Conservation (phyloP, 306 rosid genomes). For the Corylus heterophylla region DNA sequence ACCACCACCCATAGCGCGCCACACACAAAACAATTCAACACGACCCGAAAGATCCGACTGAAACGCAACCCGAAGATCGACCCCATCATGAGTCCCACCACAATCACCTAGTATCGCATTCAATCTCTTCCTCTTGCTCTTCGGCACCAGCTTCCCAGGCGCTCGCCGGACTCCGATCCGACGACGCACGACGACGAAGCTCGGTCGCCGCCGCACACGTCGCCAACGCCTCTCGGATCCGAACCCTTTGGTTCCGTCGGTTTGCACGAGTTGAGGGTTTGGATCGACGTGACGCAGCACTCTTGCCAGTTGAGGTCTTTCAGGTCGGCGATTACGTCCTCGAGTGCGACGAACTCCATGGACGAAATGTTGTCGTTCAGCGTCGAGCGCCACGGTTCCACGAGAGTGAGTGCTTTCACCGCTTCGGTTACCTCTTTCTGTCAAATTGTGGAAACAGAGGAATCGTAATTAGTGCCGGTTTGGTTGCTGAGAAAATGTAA, state of each 20-base stretch:
- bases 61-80: constrained; percentile 39
- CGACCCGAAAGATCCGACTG: constrained; percentile 35
- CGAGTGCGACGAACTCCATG: constrained; percentile 33
- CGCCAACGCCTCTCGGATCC: background rate
- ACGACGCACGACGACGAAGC: background rate
- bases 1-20: background rate
- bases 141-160: constrained; percentile 31
- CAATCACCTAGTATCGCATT: background rate
- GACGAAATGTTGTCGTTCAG: constrained; percentile 49
- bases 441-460: constrained; percentile 5
- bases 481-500: constrained; percentile 10
- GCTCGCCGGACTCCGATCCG: background rate
- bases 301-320: constrained; percentile 67
- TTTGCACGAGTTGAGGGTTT: constrained; percentile 39
- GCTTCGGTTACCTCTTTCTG: constrained; percentile 57
- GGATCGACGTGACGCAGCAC: constrained; percentile 69
- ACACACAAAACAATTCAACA: constrained; percentile 28
- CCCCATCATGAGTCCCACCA: constrained; percentile 12
- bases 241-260: constrained; percentile 1
- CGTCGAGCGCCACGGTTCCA: constrained; percentile 64
- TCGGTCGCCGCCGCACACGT: constrained; percentile 5
- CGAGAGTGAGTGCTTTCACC: constrained; percentile 46
- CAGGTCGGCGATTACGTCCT: constrained; percentile 60
- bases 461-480: constrained; percentile 1
- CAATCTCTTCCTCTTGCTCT: constrained; percentile 42